phyloP scores from a whole-genome alignment of 2,329 filamentous ascomycete genomes.

The Samsoniella hepiali region DNA sequence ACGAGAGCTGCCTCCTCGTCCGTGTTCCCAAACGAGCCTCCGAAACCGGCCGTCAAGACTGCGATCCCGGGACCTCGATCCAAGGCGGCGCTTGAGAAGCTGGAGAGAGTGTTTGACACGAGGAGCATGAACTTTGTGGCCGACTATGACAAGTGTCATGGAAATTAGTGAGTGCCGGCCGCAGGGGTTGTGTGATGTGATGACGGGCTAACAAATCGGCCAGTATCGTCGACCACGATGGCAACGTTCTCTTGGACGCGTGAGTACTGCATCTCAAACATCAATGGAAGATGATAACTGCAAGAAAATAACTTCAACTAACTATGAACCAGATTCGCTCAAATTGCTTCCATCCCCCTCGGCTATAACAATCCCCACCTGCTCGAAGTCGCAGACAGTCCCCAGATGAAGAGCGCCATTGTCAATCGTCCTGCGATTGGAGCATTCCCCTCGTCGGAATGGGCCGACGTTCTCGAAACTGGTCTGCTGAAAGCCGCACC shows the following conservation, averaged over 20 bases:
- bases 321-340: slow-evolving; percentile 61
- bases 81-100: slow-evolving; percentile 63
- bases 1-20: slow-evolving; percentile 27
- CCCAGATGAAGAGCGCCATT: slow-evolving; percentile 74
- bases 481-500: slow-evolving; percentile 81
- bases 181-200: neutral
- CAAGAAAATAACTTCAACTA: neutral
- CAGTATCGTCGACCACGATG: slow-evolving; percentile 64
- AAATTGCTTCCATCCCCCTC: slow-evolving; percentile 88
- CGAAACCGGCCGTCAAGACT: slow-evolving; percentile 51
- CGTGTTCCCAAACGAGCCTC: slow-evolving; percentile 49
- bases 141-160: slow-evolving; percentile 69
- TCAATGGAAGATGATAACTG: neutral
- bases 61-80: slow-evolving; percentile 74
- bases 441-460: slow-evolving; percentile 85
- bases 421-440: slow-evolving; percentile 88
- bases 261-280: slow-evolving; percentile 35
- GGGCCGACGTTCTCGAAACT: slow-evolving; percentile 73
- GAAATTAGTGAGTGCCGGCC: slow-evolving; percentile 60
- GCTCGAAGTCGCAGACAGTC: slow-evolving; percentile 64
- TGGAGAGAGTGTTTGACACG: slow-evolving; percentile 80
- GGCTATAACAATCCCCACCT: slow-evolving; percentile 89
- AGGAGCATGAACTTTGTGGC: slow-evolving; percentile 79
- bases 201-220: neutral
- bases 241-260: slow-evolving; percentile 69